Conservation (phyloP, 2,329 filamentous ascomycete genomes). For the Apiospora arundinis region DNA sequence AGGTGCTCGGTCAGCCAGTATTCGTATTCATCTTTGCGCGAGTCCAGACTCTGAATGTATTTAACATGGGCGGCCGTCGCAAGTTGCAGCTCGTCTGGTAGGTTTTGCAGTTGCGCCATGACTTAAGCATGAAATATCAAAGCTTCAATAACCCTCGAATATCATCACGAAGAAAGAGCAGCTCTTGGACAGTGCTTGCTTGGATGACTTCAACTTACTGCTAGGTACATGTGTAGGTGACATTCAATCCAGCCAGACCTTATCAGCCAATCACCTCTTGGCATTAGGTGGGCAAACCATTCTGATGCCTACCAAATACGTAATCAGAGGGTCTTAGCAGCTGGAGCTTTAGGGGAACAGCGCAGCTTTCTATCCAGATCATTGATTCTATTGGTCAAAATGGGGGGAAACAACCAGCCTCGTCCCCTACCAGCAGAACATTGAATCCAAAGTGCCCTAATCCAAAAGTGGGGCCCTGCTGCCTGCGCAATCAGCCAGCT, state of each 20-base stretch:
- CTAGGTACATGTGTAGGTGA: too few relatives aligned
- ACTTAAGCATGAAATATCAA: background rate
- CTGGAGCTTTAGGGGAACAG: background rate
- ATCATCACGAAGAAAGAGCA: background rate
- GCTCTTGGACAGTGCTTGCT: background rate
- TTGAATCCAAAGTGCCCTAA: background rate
- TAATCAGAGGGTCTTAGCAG: background rate
- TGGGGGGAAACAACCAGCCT: background rate
- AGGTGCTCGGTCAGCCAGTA: conserved; percentile 99
- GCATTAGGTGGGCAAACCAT: background rate
- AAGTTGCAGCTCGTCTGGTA: conserved; percentile 52
- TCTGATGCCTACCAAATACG: background rate
- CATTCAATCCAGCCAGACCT: too few relatives aligned
- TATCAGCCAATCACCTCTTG: background rate
- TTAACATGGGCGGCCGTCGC: conserved; percentile 73
- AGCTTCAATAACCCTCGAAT: background rate
- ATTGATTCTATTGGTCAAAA: background rate
- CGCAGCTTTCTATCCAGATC: background rate
- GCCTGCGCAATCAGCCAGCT: conserved; percentile 6
- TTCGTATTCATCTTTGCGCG: conserved; percentile 90
- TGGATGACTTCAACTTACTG: background rate
- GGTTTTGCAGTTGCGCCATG: conserved; percentile 45
- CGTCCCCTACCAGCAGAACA: background rate
- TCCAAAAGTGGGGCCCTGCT: background rate
- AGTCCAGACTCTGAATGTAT: conserved; percentile 93